A percentile compares a stretch with the other conserved stretches of the same genome.
These are phyloP conservation scores for Cladophialophora immunda DNA, from an alignment of 2,329 filamentous ascomycete genomes.

Conservation along the genomic window DNA sequence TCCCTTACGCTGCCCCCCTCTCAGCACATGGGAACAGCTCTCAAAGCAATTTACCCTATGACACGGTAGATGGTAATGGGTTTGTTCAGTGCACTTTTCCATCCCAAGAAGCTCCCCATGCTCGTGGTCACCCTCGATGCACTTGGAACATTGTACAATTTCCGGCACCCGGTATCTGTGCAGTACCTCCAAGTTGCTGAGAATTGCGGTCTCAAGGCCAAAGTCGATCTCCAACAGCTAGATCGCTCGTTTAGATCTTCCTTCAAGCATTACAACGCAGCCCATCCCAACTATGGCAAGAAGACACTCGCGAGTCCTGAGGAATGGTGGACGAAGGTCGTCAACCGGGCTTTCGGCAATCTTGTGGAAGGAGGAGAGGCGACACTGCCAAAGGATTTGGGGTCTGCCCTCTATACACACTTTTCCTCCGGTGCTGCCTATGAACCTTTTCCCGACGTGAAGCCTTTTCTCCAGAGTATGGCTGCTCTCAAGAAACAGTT, in stretches of 20 bases:
- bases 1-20: background rate
- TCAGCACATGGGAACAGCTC: background rate
- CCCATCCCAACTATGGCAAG: conserved; percentile 56
- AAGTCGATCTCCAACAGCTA: conserved; percentile 40
- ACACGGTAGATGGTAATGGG: conserved; percentile 12
- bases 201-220: conserved; percentile 45
- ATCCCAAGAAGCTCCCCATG: conserved; percentile 19
- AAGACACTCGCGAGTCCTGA: conserved; percentile 48
- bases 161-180: conserved; percentile 48
- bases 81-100: conserved; percentile 20
- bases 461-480: conserved; percentile 48
- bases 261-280: conserved; percentile 45
- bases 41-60: background rate
- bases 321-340: conserved; percentile 57
- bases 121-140: conserved; percentile 57
- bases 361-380: conserved; percentile 35
- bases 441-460: conserved; percentile 51
- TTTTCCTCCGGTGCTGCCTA: conserved; percentile 54
- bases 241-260: conserved; percentile 48
- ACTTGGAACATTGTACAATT: conserved; percentile 55
- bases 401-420: conserved; percentile 47
- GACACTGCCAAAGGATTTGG: conserved; percentile 47
- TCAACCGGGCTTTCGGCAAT: conserved; percentile 48
- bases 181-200: conserved; percentile 53
- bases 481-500: conserved; percentile 37